These are phyloP conservation scores for Pseudopyrenochaeta lycopersici DNA, from an alignment of 2,329 filamentous ascomycete species.

Conservation along the genomic window DNA sequence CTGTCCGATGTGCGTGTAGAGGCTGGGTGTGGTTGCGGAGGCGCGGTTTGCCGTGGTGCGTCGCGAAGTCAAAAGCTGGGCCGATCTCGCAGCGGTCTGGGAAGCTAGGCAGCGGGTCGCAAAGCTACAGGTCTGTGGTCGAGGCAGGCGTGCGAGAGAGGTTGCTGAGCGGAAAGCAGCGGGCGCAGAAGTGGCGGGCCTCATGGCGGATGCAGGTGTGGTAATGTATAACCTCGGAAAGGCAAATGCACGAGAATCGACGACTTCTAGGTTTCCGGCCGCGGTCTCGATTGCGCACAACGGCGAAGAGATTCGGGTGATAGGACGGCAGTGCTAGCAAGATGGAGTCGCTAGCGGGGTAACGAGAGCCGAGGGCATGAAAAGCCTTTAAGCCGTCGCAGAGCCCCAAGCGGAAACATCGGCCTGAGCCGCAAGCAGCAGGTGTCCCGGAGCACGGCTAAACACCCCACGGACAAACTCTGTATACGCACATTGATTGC, in stretches of 20 bases:
- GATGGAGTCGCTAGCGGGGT: conserved; percentile 38
- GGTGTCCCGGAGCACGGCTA: conserved; percentile 21
- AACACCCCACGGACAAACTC: conserved; percentile 13
- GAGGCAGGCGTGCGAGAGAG: conserved; percentile 28
- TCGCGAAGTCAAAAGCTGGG: conserved; percentile 26
- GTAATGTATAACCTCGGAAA: conserved; percentile 40
- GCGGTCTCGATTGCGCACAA: conserved; percentile 30
- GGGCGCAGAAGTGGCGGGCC: conserved; percentile 36
- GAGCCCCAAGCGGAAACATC: conserved; percentile 14
- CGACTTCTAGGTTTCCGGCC: conserved; percentile 29
- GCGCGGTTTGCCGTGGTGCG: conserved; percentile 18
- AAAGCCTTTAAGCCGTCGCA: conserved; percentile 19
- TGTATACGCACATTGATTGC: conserved; percentile 19
- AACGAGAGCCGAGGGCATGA: conserved; percentile 35
- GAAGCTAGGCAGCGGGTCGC: conserved; percentile 41
- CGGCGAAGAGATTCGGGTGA: conserved; percentile 19
- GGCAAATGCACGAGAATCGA: conserved; percentile 19
- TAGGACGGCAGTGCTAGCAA: conserved; percentile 11
- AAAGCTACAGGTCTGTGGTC: conserved; percentile 36
- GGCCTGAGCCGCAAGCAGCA: conserved; percentile 20
- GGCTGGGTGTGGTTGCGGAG: conserved; percentile 7
- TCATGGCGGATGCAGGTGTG: conserved; percentile 35
- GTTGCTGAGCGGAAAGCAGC: conserved; percentile 36
- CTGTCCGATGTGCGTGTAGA: conserved; percentile 23
- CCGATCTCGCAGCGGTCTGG: conserved; percentile 32